These are phyloP conservation scores for Ustilago nuda DNA, from an alignment of 1,284 basidiomycete species.

Conservation along the genomic window DNA sequence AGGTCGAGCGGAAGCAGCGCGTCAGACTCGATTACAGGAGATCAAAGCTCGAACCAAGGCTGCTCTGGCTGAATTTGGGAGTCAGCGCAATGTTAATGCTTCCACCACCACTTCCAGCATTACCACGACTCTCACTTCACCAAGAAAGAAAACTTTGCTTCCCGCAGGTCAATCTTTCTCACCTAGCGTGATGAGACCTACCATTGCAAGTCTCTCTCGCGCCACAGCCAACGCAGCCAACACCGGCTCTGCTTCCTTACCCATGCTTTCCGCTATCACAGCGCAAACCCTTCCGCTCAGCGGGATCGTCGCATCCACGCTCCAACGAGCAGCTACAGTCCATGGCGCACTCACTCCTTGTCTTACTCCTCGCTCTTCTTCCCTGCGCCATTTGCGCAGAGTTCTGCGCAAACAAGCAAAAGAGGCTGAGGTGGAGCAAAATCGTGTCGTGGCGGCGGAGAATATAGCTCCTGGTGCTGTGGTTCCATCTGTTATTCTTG, in stretches of 20 bases:
- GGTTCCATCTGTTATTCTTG: conserved; percentile 18
- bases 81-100: conserved; percentile 26
- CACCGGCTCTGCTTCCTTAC: conserved; percentile 21
- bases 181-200: conserved; percentile 37
- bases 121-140: neutral
- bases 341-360: conserved; percentile 26
- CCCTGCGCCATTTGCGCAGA: conserved; percentile 38
- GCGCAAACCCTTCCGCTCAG: neutral
- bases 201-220: conserved; percentile 32
- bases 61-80: conserved; percentile 33
- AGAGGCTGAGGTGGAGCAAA: conserved; percentile 30
- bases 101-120: conserved; percentile 7
- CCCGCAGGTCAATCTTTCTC: conserved; percentile 25
- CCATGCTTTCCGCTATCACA: conserved; percentile 21
- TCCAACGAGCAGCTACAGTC: conserved; percentile 38
- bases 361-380: conserved; percentile 40
- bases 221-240: neutral
- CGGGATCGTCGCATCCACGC: neutral
- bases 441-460: conserved; percentile 29
- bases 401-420: conserved; percentile 45
- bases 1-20: conserved; percentile 34
- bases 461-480: conserved; percentile 37
- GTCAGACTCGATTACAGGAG: conserved; percentile 41
- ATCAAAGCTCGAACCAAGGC: conserved; percentile 43
- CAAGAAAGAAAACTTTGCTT: conserved; percentile 3